Evolutionary conservation across 164 flowering plant genomes (phyloP).

Genomic region (Stephania yunnanensis): DNA sequence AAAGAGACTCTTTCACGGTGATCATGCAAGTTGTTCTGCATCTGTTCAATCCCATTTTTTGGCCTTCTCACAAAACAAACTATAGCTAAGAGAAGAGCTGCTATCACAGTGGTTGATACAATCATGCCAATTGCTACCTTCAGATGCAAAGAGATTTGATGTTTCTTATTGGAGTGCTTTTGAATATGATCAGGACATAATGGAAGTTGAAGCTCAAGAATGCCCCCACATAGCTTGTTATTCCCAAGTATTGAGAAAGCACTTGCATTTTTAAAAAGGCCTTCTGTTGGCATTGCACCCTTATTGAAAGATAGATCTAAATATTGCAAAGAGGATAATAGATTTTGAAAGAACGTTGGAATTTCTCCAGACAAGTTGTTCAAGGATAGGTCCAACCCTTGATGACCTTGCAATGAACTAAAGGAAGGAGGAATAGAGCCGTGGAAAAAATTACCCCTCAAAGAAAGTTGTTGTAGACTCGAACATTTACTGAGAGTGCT

Average conservation of each 20-base stretch:
- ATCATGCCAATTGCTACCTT: neutral
- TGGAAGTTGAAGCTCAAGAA: neutral
- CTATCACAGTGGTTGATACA: neutral
- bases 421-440: slow-evolving; percentile 1
- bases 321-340: neutral
- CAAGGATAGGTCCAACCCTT: neutral
- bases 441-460: neutral
- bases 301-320: neutral
- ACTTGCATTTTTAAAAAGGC: slow-evolving; percentile 10
- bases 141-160: neutral
- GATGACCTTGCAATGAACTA: slow-evolving; percentile 1
- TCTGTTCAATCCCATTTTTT: neutral
- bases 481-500: neutral
- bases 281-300: neutral
- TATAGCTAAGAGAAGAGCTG: too few relatives aligned
- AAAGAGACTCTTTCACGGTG: slow-evolving; percentile 4
- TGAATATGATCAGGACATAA: neutral
- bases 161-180: neutral
- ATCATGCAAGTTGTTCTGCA: neutral
- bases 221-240: slow-evolving; percentile 15
- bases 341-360: neutral
- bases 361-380: slow-evolving; percentile 8
- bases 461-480: neutral
- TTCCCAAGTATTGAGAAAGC: slow-evolving; percentile 6
- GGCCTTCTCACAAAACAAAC: neutral